Conservation (phyloP, 2,329 filamentous ascomycete genomes). For the Venturia asperata region DNA sequence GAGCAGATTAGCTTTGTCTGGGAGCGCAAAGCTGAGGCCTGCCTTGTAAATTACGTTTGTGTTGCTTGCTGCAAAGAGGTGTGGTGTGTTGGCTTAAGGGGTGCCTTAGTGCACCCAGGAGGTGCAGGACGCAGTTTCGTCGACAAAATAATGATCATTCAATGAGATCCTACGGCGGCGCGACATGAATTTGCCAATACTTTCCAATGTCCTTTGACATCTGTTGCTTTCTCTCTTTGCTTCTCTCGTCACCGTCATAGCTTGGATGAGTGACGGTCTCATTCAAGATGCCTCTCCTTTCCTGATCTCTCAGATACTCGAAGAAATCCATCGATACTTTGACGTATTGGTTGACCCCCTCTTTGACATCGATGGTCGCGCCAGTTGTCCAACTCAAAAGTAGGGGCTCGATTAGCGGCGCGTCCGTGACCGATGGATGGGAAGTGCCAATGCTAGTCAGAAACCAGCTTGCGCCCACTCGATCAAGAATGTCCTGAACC, state of each 20-base stretch:
- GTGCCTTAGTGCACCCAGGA: too few relatives aligned
- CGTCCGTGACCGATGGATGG: conserved; percentile 18
- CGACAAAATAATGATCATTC: not conserved
- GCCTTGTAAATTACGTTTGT: too few relatives aligned
- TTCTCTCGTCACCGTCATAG: conserved; percentile 10
- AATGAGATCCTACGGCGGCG: not conserved
- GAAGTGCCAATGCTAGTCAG: conserved; percentile 17
- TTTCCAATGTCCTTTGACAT: conserved; percentile 6
- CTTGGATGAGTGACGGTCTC: conserved; percentile 14
- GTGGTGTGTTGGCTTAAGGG: too few relatives aligned
- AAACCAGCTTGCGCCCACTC: conserved; percentile 17
- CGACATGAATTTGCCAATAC: conserved; percentile 20
- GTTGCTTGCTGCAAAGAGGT: too few relatives aligned
- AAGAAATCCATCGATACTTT: conserved; percentile 13
- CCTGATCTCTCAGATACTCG: conserved; percentile 5
- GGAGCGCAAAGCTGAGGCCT: too few relatives aligned
- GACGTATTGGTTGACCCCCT: conserved; percentile 16
- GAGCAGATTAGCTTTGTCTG: too few relatives aligned
- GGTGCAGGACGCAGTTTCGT: not conserved
- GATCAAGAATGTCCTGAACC: not conserved
- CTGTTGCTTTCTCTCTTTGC: conserved; percentile 15
- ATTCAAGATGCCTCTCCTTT: conserved; percentile 7
- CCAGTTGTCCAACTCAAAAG: conserved; percentile 17
- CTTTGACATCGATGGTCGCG: conserved; percentile 15
- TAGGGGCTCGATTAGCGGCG: conserved; percentile 14